Evolutionary conservation across 306 rosid species (phyloP).

Genomic region (Cicer arietinum): DNA sequence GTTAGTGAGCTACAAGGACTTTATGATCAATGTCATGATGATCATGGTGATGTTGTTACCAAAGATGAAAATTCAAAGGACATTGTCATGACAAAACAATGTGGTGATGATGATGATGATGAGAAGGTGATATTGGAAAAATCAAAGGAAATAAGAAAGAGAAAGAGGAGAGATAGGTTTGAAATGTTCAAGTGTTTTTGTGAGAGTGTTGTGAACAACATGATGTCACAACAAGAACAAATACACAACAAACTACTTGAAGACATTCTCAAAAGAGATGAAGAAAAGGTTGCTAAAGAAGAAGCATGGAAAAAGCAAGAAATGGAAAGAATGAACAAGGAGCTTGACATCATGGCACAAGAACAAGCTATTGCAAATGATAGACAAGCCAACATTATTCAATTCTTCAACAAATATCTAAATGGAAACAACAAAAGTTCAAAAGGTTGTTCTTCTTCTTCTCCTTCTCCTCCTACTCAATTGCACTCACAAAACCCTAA

Average conservation of each 20-base stretch:
- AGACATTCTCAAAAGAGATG: constrained; percentile 77
- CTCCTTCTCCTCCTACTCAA: background rate
- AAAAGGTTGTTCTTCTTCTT: constrained; percentile 19
- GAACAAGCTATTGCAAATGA: constrained; percentile 72
- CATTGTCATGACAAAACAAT: background rate
- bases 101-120: background rate
- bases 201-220: constrained; percentile 65
- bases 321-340: constrained; percentile 72
- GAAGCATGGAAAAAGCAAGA: constrained; percentile 88
- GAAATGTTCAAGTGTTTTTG: constrained; percentile 74
- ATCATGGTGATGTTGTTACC: constrained; percentile 31
- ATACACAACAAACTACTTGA: constrained; percentile 70
- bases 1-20: constrained; percentile 69
- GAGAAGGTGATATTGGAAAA: constrained; percentile 25
- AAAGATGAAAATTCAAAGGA: constrained; percentile 33
- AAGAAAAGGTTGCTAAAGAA: constrained; percentile 68
- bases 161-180: constrained; percentile 58
- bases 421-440: background rate
- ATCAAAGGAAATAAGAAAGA: constrained; percentile 48
- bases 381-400: constrained; percentile 66
- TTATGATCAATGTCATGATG: background rate
- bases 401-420: constrained; percentile 64
- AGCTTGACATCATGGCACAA: constrained; percentile 71
- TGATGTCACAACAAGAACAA: constrained; percentile 84
- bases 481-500: constrained; percentile 52